Percentiles rank a stretch among this genome's conserved stretches.
These are phyloP conservation scores for Malus hybrid DNA, from an alignment of 331 rosid genomes.

Conservation along the genomic window DNA sequence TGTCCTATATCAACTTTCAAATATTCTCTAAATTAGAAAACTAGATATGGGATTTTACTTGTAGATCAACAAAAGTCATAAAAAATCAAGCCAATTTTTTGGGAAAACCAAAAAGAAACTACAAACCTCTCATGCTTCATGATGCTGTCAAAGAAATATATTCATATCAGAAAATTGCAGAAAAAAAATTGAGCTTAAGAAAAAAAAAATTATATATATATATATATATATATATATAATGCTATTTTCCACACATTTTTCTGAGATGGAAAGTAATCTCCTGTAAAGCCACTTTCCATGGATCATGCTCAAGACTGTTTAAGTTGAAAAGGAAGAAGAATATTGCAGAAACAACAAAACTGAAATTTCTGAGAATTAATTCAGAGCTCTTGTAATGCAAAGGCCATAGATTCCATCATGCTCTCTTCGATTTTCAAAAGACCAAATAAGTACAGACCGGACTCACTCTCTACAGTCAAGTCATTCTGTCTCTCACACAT, in stretches of 20 bases:
- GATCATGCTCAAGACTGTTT: constrained; percentile 11
- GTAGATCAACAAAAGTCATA: constrained; percentile 30
- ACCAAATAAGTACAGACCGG: constrained; percentile 17
- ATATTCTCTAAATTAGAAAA: constrained; percentile 15
- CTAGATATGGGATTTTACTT: constrained; percentile 19
- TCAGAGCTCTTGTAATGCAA: background rate
- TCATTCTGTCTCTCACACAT: constrained; percentile 39
- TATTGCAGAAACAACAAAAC: constrained; percentile 18
- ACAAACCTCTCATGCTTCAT: constrained; percentile 15
- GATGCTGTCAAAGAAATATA: constrained; percentile 13
- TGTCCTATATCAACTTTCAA: constrained; percentile 14
- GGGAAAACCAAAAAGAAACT: constrained; percentile 27
- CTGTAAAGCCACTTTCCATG: constrained; percentile 33
- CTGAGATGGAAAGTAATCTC: constrained; percentile 13
- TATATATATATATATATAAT: background rate
- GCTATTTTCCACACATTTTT: constrained; percentile 9
- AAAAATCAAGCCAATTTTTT: constrained; percentile 27
- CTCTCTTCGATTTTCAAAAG: constrained; percentile 15
- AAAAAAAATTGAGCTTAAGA: background rate
- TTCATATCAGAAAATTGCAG: background rate
- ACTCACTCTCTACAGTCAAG: constrained; percentile 28
- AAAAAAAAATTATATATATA: background rate
- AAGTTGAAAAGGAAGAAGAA: constrained; percentile 12
- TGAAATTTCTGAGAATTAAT: constrained; percentile 20
- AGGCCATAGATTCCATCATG: constrained; percentile 13